Evolutionary conservation across 2,329 filamentous ascomycete genomes (phyloP).

Genomic region (Hypoxylon sp.): DNA sequence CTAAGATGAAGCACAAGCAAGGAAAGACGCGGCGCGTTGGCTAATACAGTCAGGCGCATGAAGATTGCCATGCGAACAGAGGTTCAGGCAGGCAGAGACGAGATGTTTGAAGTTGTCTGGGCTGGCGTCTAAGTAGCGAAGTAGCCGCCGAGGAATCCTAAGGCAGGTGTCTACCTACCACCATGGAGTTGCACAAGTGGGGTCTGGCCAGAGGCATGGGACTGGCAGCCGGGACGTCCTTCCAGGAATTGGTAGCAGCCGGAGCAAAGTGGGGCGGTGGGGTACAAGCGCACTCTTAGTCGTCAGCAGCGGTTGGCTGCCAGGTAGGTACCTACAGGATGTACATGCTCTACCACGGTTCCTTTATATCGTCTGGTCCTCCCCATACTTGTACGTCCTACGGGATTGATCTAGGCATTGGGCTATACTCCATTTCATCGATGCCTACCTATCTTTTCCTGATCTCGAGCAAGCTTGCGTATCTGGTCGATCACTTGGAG

Average conservation of each 20-base stretch:
- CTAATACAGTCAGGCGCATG: conserved; percentile 42
- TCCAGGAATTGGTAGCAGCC: conserved; percentile 15
- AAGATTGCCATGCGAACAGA: conserved; percentile 37
- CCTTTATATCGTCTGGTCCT: neutral
- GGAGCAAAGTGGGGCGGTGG: conserved; percentile 1
- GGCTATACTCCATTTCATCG: neutral
- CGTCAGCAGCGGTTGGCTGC: conserved; percentile 20
- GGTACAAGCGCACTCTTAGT: conserved; percentile 3
- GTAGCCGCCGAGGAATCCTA: conserved; percentile 35
- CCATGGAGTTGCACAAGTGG: conserved; percentile 10
- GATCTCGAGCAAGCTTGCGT: neutral
- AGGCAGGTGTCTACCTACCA: conserved; percentile 16
- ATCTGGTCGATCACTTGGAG: conserved; percentile 8
- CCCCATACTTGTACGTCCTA: neutral
- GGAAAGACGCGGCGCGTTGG: conserved; percentile 45
- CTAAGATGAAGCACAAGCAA: conserved; percentile 40
- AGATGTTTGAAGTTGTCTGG: conserved; percentile 16
- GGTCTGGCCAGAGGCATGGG: conserved; percentile 15
- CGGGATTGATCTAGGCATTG: neutral
- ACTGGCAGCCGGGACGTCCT: conserved; percentile 20
- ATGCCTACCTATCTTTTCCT: neutral
- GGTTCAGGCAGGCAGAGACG: conserved; percentile 13
- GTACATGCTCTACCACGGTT: neutral
- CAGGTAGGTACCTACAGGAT: too few species aligned
- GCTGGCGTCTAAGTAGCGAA: conserved; percentile 32